These are phyloP conservation scores for Fusarium beomiforme DNA, from an alignment of 2,329 filamentous ascomycete genomes.

Conservation along the genomic window DNA sequence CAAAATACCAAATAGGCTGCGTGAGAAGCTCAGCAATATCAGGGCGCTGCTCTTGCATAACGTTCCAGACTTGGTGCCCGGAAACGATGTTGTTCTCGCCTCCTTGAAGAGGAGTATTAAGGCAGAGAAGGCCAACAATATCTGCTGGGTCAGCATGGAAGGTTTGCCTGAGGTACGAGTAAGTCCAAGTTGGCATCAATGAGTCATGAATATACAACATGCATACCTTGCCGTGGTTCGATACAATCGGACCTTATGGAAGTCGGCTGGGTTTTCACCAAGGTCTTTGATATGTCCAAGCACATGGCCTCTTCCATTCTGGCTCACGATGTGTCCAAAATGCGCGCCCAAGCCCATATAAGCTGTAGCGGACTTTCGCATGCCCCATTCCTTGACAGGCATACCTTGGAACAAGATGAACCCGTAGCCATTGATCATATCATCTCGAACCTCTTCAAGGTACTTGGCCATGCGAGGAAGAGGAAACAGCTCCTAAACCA, in stretches of 20 bases:
- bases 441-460: conserved; percentile 48
- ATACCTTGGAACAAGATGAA: conserved; percentile 92
- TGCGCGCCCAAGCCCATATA: conserved; percentile 89
- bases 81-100: conserved; percentile 85
- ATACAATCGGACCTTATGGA: conserved; percentile 87
- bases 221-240: conserved; percentile 64
- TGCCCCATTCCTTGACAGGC: conserved; percentile 78
- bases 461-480: conserved; percentile 45
- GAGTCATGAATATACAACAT: too few relatives aligned
- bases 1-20: conserved; percentile 88
- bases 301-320: conserved; percentile 85
- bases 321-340: conserved; percentile 84
- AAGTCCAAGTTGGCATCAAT: not conserved
- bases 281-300: conserved; percentile 89
- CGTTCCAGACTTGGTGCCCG: conserved; percentile 83
- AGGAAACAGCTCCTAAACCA: conserved; percentile 48
- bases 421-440: conserved; percentile 78
- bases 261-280: conserved; percentile 77
- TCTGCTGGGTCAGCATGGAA: conserved; percentile 82
- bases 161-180: conserved; percentile 57
- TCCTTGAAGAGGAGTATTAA: conserved; percentile 79
- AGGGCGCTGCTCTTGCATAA: conserved; percentile 77
- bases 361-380: conserved; percentile 80
- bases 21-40: conserved; percentile 81
- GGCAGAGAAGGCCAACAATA: conserved; percentile 83